Evolutionary conservation across 1,139 yeast genomes (phyloP), one percentile per base, ranked within the genome.

Genomic region (Groenewaldozyma sp.): DNA sequence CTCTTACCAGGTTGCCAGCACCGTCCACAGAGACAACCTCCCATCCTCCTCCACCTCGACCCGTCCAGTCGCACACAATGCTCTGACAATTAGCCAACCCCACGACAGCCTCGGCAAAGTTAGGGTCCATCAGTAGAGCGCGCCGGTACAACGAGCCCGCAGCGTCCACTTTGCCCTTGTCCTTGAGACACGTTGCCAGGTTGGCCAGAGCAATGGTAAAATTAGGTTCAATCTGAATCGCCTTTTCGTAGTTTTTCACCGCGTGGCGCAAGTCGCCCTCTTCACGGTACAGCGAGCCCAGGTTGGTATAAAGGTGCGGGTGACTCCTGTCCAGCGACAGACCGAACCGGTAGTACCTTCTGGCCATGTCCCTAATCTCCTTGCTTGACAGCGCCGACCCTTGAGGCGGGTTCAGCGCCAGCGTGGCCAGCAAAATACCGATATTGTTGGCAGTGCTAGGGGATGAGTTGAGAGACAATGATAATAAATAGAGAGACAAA

Each of bases 391-490:
- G 7, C 10, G 7, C 26, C 7, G 26, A 7, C 10, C 26, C 11
- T 6, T 16, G 18, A 13, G 20, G 19, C 13, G 6, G 20, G 10
- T 29, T 21, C 7, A 29, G 19, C 5, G 33, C 13, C 35, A 39
- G 41, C 24, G 58, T 50, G 1, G 60, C 62, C 19, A 58, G 45
- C 22, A 59, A 36, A 24, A 58, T 59, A 6, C 64, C 63, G 34
- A 59, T 56, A 38, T 59, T 59, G 45, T 59, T 59, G 4, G 62
- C 59, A 1, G 64, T 55, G 26, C 59, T 52, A 1, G 64, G 60
- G 4, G 59, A 54, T 4, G 61, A 54, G 35, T 51, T 53, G 18
- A 60, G 43, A 4, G 62, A 54, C 7, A 58, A 48, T 2, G 62
- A 56, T 19, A 60, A 45, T 28, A 55, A 41, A 40, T 60, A 60